Base-by-base conservation (phyloP, 2,329 filamentous ascomycete genomes). In the Chaetothyriales sp. region DNA sequence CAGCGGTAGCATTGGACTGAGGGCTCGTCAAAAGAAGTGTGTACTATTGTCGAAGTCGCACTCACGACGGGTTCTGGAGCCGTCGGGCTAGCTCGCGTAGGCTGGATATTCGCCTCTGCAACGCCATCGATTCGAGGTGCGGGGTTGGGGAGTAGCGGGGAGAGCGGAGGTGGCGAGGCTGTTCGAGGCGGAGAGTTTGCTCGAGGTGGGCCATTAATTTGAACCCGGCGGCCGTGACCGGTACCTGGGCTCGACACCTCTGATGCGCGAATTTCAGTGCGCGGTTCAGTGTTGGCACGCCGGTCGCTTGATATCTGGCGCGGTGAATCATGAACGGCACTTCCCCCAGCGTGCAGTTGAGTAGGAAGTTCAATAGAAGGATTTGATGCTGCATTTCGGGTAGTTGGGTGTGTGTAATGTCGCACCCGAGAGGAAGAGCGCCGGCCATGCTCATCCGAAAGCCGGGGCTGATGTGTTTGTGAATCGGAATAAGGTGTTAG, bases 1-100 rank as follows among this genome's bases (percentile, higher is more conserved):
- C 90, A 97, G 8, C 78, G 73, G 40, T 81, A 77, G 65, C 90
- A 95, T 7, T 73, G 74, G 48, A 94, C 78, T 1, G 79, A 80
- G 0, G 89, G 87, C 62, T 94, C 87, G 25, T 57, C 56, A 43
- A 52, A 54, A 49, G 37, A 49, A 29, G 49, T 56, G 28, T 50
- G 46, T 1, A 47, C 40, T 13, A 22, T 18, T 40, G 33, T 5
- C 4, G 51, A 9, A 15, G 29, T 18, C 20, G 46, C 44, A 13
- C 48, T 47, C n/a, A 47, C 20, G 6, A 47, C 18, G 6, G 43
- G 44, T 44, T 53, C 52, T 43, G 7, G 29, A 8, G 4, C 29
- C 4, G 10, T 8, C 2, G 9, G 29, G 7, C 3, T 13, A 5
- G 33, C 8, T 40, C 10, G 33, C 1, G 4, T 15, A 15, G 33